A percentile compares a stretch with the other conserved stretches of the same genome.
Evolutionary conservation across 257 asterid genomes (phyloP).

Genomic region (Scutellaria minor): DNA sequence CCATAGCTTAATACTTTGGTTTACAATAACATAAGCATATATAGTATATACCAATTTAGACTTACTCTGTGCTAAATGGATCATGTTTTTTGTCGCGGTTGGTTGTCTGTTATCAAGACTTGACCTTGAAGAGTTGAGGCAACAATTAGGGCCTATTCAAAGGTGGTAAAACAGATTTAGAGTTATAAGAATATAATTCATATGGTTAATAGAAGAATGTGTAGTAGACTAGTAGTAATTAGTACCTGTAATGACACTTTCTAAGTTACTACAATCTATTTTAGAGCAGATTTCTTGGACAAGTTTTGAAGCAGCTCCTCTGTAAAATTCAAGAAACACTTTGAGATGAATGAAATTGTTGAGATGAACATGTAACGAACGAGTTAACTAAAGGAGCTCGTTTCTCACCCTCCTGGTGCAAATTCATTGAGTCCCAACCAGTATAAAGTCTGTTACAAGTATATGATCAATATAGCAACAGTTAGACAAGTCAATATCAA

Average conservation of each 20-base stretch:
- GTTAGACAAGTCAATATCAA: too few species aligned
- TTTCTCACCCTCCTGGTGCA: conserved; percentile 59
- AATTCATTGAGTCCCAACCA: conserved; percentile 71
- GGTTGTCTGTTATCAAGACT: conserved; percentile 54
- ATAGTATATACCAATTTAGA: neutral
- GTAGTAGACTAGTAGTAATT: neutral
- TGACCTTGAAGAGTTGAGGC: conserved; percentile 58
- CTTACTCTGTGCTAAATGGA: conserved; percentile 81
- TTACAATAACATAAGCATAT: neutral
- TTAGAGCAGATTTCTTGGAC: conserved; percentile 57
- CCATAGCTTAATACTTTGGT: neutral
- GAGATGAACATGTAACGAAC: neutral
- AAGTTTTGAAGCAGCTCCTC: conserved; percentile 62
- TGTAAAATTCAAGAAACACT: conserved; percentile 28
- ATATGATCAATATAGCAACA: neutral
- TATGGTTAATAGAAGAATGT: neutral
- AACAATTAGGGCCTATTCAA: conserved; percentile 68
- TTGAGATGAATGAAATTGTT: neutral
- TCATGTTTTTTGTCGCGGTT: conserved; percentile 75
- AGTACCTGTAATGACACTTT: conserved; percentile 59
- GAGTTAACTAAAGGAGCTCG: neutral
- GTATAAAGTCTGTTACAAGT: conserved; percentile 46
- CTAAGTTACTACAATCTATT: conserved; percentile 56
- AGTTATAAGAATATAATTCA: neutral
- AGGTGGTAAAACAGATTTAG: neutral